A percentile compares a stretch with the other conserved stretches of the same genome.
These are phyloP conservation scores for Mucor circinelloides DNA, from an alignment of 371 early-diverging fungal genomes.

Conservation along the genomic window DNA sequence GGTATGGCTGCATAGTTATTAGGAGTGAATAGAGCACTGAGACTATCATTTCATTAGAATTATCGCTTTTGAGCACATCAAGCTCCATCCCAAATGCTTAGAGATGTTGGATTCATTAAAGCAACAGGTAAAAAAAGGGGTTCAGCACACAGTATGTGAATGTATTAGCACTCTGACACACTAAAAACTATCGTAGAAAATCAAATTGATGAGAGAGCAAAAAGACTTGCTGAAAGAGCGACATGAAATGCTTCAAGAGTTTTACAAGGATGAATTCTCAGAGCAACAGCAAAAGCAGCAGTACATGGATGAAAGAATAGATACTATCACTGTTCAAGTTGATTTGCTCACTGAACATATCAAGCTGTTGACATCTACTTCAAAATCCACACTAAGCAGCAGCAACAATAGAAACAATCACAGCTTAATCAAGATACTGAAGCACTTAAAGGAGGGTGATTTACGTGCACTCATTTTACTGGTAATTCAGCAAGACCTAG, in stretches of 20 bases:
- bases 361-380: background rate
- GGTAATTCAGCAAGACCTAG: slow-evolving; percentile 19
- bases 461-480: slow-evolving; percentile 13
- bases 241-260: slow-evolving; percentile 42
- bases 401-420: slow-evolving; percentile 11
- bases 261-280: slow-evolving; percentile 38
- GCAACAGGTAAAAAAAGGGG: slow-evolving; percentile 19
- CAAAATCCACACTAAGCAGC: background rate
- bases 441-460: slow-evolving; percentile 17
- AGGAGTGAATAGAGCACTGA: background rate
- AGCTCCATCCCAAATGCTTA: slow-evolving; percentile 9
- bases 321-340: slow-evolving; percentile 31
- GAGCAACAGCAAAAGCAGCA: slow-evolving; percentile 40
- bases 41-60: slow-evolving; percentile 1
- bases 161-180: background rate
- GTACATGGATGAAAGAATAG: slow-evolving; percentile 84
- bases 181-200: background rate
- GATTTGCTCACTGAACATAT: slow-evolving; percentile 30
- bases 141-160: background rate
- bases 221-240: slow-evolving; percentile 68
- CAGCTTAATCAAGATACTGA: slow-evolving; percentile 4
- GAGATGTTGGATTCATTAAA: slow-evolving; percentile 20
- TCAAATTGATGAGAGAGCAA: slow-evolving; percentile 63
- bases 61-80: slow-evolving; percentile 14
- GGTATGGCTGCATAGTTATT: background rate